Evolutionary conservation across 108 stramenopile species (phyloP).

Genomic region (Nitzschia sp.): DNA sequence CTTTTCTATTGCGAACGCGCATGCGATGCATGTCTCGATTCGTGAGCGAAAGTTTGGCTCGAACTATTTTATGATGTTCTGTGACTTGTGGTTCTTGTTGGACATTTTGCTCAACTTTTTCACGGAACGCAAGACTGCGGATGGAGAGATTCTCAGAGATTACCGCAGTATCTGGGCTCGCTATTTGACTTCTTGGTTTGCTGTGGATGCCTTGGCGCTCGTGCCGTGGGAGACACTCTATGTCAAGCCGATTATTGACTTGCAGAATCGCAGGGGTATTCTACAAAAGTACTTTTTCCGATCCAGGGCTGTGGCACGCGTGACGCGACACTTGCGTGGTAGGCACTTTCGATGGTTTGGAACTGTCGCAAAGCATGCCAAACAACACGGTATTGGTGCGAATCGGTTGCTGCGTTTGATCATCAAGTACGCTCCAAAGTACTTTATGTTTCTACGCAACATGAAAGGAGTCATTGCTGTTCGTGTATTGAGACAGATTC

Average conservation of each 20-base stretch:
- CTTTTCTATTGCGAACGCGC: conserved; percentile 68
- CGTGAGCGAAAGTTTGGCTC: conserved; percentile 60
- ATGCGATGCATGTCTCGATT: conserved; percentile 69
- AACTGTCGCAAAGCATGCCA: conserved; percentile 67
- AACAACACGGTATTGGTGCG: conserved; percentile 53
- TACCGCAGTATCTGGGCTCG: conserved; percentile 77
- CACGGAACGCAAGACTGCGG: conserved; percentile 68
- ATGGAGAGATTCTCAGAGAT: conserved; percentile 61
- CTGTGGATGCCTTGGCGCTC: conserved; percentile 71
- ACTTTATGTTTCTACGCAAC: conserved; percentile 74
- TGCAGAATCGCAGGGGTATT: conserved; percentile 70
- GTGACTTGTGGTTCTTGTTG: conserved; percentile 77
- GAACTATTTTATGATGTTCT: conserved; percentile 57
- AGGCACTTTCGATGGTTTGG: conserved; percentile 80
- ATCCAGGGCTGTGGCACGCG: conserved; percentile 72
- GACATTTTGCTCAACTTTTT: conserved; percentile 86
- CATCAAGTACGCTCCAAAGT: conserved; percentile 87
- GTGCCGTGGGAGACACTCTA: conserved; percentile 82
- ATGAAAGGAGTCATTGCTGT: conserved; percentile 76
- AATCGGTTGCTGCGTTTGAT: conserved; percentile 60
- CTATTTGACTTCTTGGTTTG: conserved; percentile 88
- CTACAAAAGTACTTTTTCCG: conserved; percentile 79
- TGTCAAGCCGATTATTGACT: conserved; percentile 76
- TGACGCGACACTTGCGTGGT: conserved; percentile 68
- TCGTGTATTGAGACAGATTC: conserved; percentile 65